phyloP scores from a whole-genome alignment of 257 asterid genomes.

The Solanum lycopersicoides region DNA sequence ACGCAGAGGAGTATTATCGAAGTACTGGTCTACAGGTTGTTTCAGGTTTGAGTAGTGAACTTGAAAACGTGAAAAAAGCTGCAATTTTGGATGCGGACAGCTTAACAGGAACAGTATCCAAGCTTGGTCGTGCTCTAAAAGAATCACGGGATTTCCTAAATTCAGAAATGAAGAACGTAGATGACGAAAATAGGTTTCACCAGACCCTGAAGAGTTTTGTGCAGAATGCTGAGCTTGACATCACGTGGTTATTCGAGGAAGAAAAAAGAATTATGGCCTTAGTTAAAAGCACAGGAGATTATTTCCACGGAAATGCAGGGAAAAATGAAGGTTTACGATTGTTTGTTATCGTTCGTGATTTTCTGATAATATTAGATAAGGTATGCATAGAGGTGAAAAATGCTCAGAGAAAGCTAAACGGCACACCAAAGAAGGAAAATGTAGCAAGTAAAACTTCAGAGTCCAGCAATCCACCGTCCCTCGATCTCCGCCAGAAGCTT shows the following conservation, averaged over 20 bases:
- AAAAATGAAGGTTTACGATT: conserved; percentile 84
- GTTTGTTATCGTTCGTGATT: conserved; percentile 63
- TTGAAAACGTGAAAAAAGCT: conserved; percentile 67
- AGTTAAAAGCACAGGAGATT: conserved; percentile 73
- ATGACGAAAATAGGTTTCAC: conserved; percentile 45
- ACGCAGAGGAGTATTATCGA: conserved; percentile 44
- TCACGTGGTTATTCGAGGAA: conserved; percentile 54
- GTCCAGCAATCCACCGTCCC: conserved; percentile 7
- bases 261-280: conserved; percentile 75
- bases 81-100: conserved; percentile 53
- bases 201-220: conserved; percentile 46
- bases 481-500: conserved; percentile 36
- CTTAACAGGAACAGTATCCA: conserved; percentile 50
- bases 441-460: conserved; percentile 10
- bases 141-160: conserved; percentile 43
- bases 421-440: conserved; percentile 20
- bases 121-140: conserved; percentile 37
- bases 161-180: conserved; percentile 46
- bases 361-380: conserved; percentile 57
- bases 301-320: conserved; percentile 79
- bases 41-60: conserved; percentile 58
- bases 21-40: conserved; percentile 68
- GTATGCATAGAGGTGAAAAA: conserved; percentile 67
- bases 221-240: conserved; percentile 57
- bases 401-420: conserved; percentile 15